These are phyloP conservation scores for Neonothopanus nambi DNA, from an alignment of 1,284 basidiomycete genomes.

Conservation along the genomic window DNA sequence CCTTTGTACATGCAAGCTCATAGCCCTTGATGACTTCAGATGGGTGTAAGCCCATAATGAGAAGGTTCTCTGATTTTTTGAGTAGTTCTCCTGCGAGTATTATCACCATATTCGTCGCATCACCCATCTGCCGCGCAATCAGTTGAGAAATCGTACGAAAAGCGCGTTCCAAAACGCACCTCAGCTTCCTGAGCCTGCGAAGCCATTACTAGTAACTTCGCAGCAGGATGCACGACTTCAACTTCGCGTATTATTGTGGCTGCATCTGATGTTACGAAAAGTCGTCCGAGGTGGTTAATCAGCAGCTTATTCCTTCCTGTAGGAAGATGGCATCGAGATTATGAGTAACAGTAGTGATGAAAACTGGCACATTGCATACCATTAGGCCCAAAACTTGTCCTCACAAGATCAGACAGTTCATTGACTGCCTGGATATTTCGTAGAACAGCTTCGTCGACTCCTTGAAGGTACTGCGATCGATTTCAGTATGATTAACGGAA, in stretches of 20 bases:
- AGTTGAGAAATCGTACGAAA: constrained; percentile 1
- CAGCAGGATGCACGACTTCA: constrained; percentile 98
- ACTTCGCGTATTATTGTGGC: constrained; percentile 98
- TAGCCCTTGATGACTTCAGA: constrained; percentile 95
- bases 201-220: constrained; percentile 96
- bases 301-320: constrained; percentile 92
- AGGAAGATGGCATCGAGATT: constrained; percentile 6
- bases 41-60: constrained; percentile 97
- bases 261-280: constrained; percentile 98
- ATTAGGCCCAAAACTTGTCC: constrained; percentile 96
- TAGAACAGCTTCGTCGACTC: constrained; percentile 90
- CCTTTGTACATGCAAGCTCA: constrained; percentile 89
- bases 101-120: constrained; percentile 93
- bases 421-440: constrained; percentile 95
- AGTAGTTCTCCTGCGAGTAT: constrained; percentile 96
- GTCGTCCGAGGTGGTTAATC: constrained; percentile 93
- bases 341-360: constrained; percentile 7
- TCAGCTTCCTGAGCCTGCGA: constrained; percentile 96
- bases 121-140: constrained; percentile 75
- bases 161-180: constrained; percentile 44
- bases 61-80: constrained; percentile 90
- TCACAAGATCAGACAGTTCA: constrained; percentile 93
- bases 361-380: constrained; percentile 59
- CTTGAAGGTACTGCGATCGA: constrained; percentile 71
- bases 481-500: constrained; percentile 7